Evolutionary conservation across 2,329 filamentous ascomycete species (phyloP).

Genomic region (Ascochyta lentis): DNA sequence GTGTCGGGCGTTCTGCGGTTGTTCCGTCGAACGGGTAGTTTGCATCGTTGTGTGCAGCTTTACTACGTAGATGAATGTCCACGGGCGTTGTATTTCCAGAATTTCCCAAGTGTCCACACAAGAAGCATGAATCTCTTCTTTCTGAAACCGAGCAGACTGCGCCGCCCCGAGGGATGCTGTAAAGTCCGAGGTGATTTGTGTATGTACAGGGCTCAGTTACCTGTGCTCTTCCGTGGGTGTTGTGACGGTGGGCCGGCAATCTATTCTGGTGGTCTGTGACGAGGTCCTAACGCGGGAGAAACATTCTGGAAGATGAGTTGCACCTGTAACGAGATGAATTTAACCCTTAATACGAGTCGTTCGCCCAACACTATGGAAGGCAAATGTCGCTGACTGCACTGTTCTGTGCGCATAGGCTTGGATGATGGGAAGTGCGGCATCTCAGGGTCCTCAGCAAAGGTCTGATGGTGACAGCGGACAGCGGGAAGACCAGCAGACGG

Average conservation of each 20-base stretch:
- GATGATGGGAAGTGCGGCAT: slow-evolving; percentile 1
- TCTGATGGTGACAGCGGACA: slow-evolving; percentile 22
- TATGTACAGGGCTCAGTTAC: slow-evolving; percentile 7
- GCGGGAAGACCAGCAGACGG: slow-evolving; percentile 19
- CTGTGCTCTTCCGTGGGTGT: slow-evolving; percentile 21
- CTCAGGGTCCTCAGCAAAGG: slow-evolving; percentile 3
- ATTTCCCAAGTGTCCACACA: background rate
- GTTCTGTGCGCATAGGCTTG: slow-evolving; percentile 12
- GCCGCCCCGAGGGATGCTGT: slow-evolving; percentile 1
- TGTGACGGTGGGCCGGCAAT: slow-evolving; percentile 37
- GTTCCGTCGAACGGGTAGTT: background rate
- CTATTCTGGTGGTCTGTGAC: slow-evolving; percentile 38
- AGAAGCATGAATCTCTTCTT: slow-evolving; percentile 2
- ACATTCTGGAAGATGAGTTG: slow-evolving; percentile 41
- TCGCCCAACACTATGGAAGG: slow-evolving; percentile 17
- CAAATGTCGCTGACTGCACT: slow-evolving; percentile 1
- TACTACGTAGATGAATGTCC: background rate
- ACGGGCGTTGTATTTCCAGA: slow-evolving; percentile 2
- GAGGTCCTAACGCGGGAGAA: slow-evolving; percentile 36
- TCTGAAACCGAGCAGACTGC: slow-evolving; percentile 5
- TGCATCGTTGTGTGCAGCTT: slow-evolving; percentile 1
- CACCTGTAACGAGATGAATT: slow-evolving; percentile 21
- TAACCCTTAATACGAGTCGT: slow-evolving; percentile 20
- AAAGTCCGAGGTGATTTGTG: slow-evolving; percentile 14
- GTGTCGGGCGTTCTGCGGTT: slow-evolving; percentile 7